Base-by-base conservation (phyloP, 2,329 filamentous ascomycete species). In the Talaromyces atroroseus region DNA sequence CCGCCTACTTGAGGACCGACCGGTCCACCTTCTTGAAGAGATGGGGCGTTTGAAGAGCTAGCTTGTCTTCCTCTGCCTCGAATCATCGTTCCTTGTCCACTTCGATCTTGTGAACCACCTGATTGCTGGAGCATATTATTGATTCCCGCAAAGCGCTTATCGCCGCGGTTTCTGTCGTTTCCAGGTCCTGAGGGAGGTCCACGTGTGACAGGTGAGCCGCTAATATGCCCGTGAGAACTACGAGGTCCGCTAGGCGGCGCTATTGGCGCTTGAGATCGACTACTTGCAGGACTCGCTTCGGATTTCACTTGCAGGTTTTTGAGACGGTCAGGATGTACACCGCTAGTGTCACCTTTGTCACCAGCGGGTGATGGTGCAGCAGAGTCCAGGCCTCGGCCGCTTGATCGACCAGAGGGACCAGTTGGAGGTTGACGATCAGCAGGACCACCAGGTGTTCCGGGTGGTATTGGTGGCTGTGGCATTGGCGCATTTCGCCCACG, bases 291-390 rank as follows among this genome's bases (percentile, higher is more conserved):
- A n/a, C 46, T 40, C 36, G 62, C 59, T 24, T 63, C 62, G 2
- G 61, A 60, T 5, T 64, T 50, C 20, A 64, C 61, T 58, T 73
- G 71, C 34, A 77, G 71, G 38, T 75, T 73, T 42, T 74, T 76
- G 47, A 82, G 66, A 38, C 81, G 75, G 62, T 81, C 81, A 11
- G 80, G 80, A 63, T 83, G 80, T 47, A 83, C 75, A 32, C 79
- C 78, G 21, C 71, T 67, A 16, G 71, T 66, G 36, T 77, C 74
- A 44, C 67, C 61, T 32, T 61, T 64, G 10, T 69, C 69, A 11
- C 65, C 51, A 29, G 68, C 65, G 6, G 71, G 66, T 42, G 72
- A 68, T 16, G 72, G 65, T 12, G 65, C 56, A 29, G 64, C 62
- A 42, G 65, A 45, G 23, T 59, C 54, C 8, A 67, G 57, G 26